Percentiles rank a stretch among this genome's conserved stretches.
Evolutionary conservation across 768 basidiomycete genomes (phyloP).

Genomic region (Leccinum ochraceum): DNA sequence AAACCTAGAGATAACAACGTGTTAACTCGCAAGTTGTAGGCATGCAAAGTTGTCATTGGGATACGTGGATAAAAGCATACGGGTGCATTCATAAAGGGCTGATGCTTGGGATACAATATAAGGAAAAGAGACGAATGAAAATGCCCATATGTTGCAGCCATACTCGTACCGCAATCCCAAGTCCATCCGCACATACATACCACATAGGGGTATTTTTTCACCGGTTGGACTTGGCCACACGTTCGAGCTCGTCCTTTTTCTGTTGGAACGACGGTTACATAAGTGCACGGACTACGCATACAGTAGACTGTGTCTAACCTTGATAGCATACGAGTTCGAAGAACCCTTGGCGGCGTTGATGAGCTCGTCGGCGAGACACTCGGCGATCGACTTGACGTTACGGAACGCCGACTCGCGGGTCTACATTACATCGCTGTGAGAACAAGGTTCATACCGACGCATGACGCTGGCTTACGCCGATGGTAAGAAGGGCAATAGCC

Average conservation of each 20-base stretch:
- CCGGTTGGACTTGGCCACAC: conserved; percentile 99
- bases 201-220: conserved; percentile 48
- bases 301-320: conserved; percentile 49
- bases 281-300: conserved; percentile 1
- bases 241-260: conserved; percentile 99
- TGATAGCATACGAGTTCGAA: conserved; percentile 99
- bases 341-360: conserved; percentile 99
- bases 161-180: conserved; percentile 19
- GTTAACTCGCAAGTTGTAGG: conserved; percentile 1
- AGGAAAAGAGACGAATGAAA: conserved; percentile 10
- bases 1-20: conserved; percentile 8
- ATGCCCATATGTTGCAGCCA: conserved; percentile 27
- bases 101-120: conserved; percentile 13
- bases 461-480: conserved; percentile 71
- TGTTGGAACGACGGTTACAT: conserved; percentile 28
- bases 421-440: conserved; percentile 39
- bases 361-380: conserved; percentile 98
- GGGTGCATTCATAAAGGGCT: conserved; percentile 27
- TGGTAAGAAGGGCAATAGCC: conserved; percentile 91
- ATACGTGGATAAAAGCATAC: conserved; percentile 27
- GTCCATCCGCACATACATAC: conserved; percentile 4
- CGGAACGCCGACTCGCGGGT: conserved; percentile 99
- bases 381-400: conserved; percentile 98
- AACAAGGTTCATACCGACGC: not conserved
- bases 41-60: conserved; percentile 12